These are phyloP conservation scores for Aspergillus tamarii DNA, from an alignment of 2,329 filamentous ascomycete genomes.

Conservation along the genomic window DNA sequence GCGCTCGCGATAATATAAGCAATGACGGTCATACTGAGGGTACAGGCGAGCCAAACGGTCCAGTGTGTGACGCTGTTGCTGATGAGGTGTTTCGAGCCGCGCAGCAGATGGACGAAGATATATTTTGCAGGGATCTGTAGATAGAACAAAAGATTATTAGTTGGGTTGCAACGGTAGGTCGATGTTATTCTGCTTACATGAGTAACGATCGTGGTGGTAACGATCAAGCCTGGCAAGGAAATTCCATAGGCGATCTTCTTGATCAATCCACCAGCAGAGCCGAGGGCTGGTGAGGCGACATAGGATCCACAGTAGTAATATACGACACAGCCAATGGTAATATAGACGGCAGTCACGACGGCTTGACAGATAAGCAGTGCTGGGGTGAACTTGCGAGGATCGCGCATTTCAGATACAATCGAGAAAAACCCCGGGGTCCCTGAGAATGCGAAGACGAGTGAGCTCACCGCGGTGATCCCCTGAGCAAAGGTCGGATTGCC, in stretches of 20 bases:
- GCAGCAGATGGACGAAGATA: constrained; percentile 28
- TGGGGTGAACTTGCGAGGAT: constrained; percentile 33
- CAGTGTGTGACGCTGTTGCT: constrained; percentile 28
- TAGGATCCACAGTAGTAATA: constrained; percentile 50
- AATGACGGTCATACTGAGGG: constrained; percentile 20
- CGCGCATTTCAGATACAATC: constrained; percentile 41
- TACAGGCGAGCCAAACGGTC: constrained; percentile 29
- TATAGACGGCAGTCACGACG: constrained; percentile 35
- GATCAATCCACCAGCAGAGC: constrained; percentile 44
- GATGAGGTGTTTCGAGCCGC: constrained; percentile 25
- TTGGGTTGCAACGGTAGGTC: neutral
- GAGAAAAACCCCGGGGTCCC: constrained; percentile 34
- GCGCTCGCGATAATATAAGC: constrained; percentile 33
- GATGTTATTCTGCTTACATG: constrained; percentile 10
- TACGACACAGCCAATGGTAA: constrained; percentile 40
- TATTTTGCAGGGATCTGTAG: constrained; percentile 17
- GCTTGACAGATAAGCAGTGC: constrained; percentile 35
- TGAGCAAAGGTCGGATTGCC: constrained; percentile 22
- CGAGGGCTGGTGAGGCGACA: constrained; percentile 50
- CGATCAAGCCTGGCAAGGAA: constrained; percentile 32
- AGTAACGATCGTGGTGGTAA: constrained; percentile 21
- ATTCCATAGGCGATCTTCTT: constrained; percentile 50
- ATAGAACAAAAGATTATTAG: neutral
- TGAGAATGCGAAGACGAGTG: constrained; percentile 27
- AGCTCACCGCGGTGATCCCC: constrained; percentile 26